Percentiles rank a stretch among this genome's conserved stretches.
phyloP scores from a whole-genome alignment of 176 grass and related monocot genomes.

The Areca catechu region DNA sequence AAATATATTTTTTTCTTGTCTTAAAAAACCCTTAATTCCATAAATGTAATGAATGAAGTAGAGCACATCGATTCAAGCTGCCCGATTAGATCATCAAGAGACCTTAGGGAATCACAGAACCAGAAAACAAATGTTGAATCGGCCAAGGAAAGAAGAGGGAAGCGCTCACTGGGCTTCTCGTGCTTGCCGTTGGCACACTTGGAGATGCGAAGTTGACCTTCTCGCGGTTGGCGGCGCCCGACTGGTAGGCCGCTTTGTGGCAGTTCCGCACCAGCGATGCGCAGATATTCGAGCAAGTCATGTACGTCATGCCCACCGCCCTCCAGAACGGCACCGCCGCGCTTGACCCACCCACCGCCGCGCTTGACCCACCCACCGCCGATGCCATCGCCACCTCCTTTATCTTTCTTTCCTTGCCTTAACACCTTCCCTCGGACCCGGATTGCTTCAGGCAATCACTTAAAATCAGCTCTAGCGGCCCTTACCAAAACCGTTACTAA shows the following conservation, averaged over 20 bases:
- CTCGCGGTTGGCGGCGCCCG: constrained; percentile 55
- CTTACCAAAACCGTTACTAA: too few relatives aligned
- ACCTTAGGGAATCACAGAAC: too few relatives aligned
- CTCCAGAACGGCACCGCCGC: constrained; percentile 88
- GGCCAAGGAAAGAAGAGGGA: background rate
- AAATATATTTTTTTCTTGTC: too few relatives aligned
- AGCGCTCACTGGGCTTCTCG: constrained; percentile 66
- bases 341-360: background rate
- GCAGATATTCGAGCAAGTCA: constrained; percentile 98
- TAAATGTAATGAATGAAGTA: too few relatives aligned
- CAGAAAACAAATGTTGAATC: too few relatives aligned
- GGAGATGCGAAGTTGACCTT: constrained; percentile 92
- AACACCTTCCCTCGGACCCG: too few relatives aligned
- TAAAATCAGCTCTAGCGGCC: too few relatives aligned
- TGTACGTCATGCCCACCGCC: constrained; percentile 89
- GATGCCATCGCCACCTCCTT: constrained; percentile 29
- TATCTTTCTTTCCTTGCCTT: background rate
- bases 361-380: constrained; percentile 2
- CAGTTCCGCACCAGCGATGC: constrained; percentile 69
- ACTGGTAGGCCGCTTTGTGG: constrained; percentile 88
- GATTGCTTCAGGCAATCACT: too few relatives aligned
- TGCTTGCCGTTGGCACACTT: constrained; percentile 70
- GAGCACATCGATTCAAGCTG: too few relatives aligned
- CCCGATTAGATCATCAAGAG: too few relatives aligned
- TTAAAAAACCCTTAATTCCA: too few relatives aligned